A percentile compares a stretch with the other conserved stretches of the same genome.
Conservation (phyloP, 371 early-diverging fungal species). For the Rhizopus arrhizus region DNA sequence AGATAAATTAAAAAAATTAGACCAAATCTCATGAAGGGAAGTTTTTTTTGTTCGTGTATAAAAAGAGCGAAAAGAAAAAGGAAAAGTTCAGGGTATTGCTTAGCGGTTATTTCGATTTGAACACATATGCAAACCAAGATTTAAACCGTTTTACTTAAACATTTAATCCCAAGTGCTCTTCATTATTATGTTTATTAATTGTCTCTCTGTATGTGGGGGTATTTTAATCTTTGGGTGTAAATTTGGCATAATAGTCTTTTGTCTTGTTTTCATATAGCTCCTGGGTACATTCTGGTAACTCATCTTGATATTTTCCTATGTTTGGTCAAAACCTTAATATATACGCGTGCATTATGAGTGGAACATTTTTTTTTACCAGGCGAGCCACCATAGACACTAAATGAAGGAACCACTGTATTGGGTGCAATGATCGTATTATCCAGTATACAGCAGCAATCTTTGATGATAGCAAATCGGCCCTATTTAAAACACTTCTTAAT, state of each 20-base stretch:
- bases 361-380: conserved; percentile 57
- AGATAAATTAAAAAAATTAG: neutral
- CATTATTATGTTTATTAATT: conserved; percentile 1
- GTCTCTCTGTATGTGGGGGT: neutral
- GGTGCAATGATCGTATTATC: conserved; percentile 92
- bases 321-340: conserved; percentile 5
- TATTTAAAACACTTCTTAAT: conserved; percentile 25
- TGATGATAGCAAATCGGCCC: conserved; percentile 94
- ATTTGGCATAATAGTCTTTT: conserved; percentile 80
- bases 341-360: neutral
- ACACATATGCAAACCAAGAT: neutral
- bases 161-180: too few species aligned
- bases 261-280: conserved; percentile 74
- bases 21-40: neutral
- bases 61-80: neutral
- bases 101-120: neutral
- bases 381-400: conserved; percentile 81
- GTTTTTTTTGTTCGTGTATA: conserved; percentile 1
- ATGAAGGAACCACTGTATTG: conserved; percentile 89
- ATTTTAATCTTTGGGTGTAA: conserved; percentile 58
- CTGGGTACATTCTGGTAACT: conserved; percentile 85
- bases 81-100: neutral
- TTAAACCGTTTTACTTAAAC: neutral
- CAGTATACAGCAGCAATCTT: conserved; percentile 88
- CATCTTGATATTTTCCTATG: conserved; percentile 68